A percentile compares a stretch with the other conserved stretches of the same genome.
Evolutionary conservation across 176 grass and related monocot species (phyloP).

Genomic region (Microstegium vimineum): DNA sequence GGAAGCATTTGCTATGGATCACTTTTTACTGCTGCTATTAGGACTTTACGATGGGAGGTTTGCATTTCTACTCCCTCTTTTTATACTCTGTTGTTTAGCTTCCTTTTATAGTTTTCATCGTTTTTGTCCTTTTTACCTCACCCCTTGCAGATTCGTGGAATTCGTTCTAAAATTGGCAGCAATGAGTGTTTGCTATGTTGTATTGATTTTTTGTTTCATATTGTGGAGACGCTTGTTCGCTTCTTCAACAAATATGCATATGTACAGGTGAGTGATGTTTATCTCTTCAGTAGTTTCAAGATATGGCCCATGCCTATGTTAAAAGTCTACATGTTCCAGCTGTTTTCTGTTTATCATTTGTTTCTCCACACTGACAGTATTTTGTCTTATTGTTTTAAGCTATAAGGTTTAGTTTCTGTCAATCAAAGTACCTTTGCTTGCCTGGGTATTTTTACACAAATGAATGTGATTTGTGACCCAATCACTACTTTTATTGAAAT

Average conservation of each 20-base stretch:
- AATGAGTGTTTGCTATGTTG: constrained; percentile 97
- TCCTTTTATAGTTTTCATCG: neutral
- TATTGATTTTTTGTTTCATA: constrained; percentile 96
- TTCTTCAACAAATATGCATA: constrained; percentile 99
- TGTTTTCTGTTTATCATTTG: constrained; percentile 26
- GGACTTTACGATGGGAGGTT: constrained; percentile 95
- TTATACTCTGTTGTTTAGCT: neutral
- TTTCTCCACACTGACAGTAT: neutral
- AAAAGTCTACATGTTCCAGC: neutral
- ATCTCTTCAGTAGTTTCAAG: neutral
- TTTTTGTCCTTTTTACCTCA: neutral
- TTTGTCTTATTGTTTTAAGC: constrained; percentile 8
- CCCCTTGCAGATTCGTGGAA: constrained; percentile 70
- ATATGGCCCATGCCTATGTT: neutral
- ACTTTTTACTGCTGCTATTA: constrained; percentile 95
- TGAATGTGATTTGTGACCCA: neutral
- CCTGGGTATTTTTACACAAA: neutral
- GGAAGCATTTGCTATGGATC: constrained; percentile 99
- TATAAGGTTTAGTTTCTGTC: neutral
- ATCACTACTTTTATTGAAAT: neutral
- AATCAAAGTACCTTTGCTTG: neutral
- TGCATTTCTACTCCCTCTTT: constrained; percentile 20
- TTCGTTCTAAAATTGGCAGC: constrained; percentile 89
- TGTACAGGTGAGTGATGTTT: constrained; percentile 67
- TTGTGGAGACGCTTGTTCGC: constrained; percentile 90